Conservation (phyloP, 768 basidiomycete genomes). For the Collybia sordida region DNA sequence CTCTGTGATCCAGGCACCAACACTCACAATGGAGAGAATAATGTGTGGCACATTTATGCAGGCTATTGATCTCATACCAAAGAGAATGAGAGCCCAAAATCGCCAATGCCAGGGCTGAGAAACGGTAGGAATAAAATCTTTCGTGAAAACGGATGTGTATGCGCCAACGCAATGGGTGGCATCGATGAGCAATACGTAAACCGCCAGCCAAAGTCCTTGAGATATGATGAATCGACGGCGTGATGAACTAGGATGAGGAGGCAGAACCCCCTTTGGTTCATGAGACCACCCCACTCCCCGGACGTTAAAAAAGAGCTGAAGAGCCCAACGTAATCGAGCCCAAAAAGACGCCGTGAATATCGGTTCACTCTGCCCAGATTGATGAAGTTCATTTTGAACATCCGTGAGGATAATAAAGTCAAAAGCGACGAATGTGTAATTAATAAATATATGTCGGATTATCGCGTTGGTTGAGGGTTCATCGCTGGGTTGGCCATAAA, state of each 20-base stretch:
- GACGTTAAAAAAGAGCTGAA: slow-evolving; percentile 18
- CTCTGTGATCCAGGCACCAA: slow-evolving; percentile 10
- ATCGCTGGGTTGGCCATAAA: slow-evolving; percentile 1
- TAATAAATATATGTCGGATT: slow-evolving; percentile 1
- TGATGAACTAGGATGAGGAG: slow-evolving; percentile 8
- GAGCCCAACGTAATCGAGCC: slow-evolving; percentile 22
- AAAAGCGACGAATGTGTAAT: slow-evolving; percentile 3
- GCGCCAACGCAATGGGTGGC: background rate
- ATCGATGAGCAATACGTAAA: background rate
- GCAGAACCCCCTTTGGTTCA: slow-evolving; percentile 18
- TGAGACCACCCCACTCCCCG: slow-evolving; percentile 29
- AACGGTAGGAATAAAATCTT: background rate
- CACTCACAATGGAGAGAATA: background rate
- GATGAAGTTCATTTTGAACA: slow-evolving; percentile 22
- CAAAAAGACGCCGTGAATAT: slow-evolving; percentile 16
- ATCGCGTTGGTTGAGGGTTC: slow-evolving; percentile 3
- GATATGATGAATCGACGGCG: background rate
- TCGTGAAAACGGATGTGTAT: background rate
- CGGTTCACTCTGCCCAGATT: slow-evolving; percentile 10
- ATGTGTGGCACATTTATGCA: background rate
- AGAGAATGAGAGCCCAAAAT: background rate
- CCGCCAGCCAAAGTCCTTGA: background rate
- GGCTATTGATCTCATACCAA: background rate
- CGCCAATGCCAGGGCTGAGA: background rate
- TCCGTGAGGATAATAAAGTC: slow-evolving; percentile 24